phyloP scores from a whole-genome alignment of 805 yeast species.

The Sungouiella blattae region DNA sequence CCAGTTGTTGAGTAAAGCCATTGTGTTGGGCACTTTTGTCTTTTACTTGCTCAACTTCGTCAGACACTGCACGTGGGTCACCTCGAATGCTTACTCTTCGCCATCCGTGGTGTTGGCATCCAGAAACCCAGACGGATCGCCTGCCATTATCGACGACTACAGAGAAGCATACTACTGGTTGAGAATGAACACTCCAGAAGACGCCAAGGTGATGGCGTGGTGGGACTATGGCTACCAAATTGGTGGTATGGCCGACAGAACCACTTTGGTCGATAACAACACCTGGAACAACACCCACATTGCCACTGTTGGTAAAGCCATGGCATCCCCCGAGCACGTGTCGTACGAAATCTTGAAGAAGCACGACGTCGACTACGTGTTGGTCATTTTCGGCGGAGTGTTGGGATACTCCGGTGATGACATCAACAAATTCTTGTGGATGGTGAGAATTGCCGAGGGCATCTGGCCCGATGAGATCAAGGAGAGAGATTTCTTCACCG shows the following conservation, averaged over 20 bases:
- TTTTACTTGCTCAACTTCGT: constrained; percentile 80
- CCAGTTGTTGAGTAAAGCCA: constrained; percentile 49
- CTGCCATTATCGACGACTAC: constrained; percentile 86
- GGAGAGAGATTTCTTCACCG: constrained; percentile 81
- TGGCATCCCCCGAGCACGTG: constrained; percentile 84
- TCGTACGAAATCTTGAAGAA: constrained; percentile 84
- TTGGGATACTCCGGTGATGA: constrained; percentile 96
- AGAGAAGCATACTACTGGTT: constrained; percentile 99
- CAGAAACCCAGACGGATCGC: constrained; percentile 78
- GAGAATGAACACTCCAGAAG: constrained; percentile 96
- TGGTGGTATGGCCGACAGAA: constrained; percentile 99
- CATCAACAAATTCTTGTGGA: constrained; percentile 94
- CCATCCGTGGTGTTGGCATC: constrained; percentile 96
- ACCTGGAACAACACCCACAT: constrained; percentile 99
- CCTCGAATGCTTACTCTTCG: constrained; percentile 91
- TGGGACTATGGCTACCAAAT: constrained; percentile 99
- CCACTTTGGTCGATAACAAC: constrained; percentile 96
- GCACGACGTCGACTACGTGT: constrained; percentile 92
- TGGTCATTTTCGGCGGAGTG: constrained; percentile 91
- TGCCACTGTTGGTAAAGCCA: constrained; percentile 98
- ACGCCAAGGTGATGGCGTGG: constrained; percentile 96
- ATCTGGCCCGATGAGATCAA: constrained; percentile 98
- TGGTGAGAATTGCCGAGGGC: constrained; percentile 98
- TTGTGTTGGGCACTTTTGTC: constrained; percentile 65
- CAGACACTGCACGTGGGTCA: constrained; percentile 95